A percentile compares a stretch with the other conserved stretches of the same genome.
Evolutionary conservation across 1,139 yeast genomes (phyloP).

Genomic region (Yamadazyma atmosphaerica): DNA sequence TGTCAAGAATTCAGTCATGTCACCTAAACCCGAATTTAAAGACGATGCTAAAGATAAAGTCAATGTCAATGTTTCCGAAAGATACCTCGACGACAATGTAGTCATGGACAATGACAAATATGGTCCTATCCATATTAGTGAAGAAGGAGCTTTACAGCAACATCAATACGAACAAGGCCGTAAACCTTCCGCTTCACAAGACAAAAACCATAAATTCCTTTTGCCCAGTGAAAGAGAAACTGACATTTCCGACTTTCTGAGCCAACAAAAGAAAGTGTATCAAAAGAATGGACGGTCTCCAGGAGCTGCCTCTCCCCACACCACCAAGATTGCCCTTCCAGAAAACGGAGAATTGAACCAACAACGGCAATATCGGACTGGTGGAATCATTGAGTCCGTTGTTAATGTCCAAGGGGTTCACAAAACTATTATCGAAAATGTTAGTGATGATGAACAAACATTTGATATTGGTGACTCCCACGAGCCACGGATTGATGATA

Average conservation of each 20-base stretch:
- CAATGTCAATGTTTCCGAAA: constrained; percentile 1
- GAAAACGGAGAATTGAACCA: constrained; percentile 31
- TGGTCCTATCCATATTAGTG: constrained; percentile 50
- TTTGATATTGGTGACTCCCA: constrained; percentile 9
- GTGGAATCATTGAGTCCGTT: constrained; percentile 83
- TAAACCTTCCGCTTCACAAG: background rate
- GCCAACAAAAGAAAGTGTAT: background rate
- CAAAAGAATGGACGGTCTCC: background rate
- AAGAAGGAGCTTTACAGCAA: constrained; percentile 49
- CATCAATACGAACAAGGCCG: constrained; percentile 16
- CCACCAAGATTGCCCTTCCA: constrained; percentile 14
- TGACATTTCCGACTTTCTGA: constrained; percentile 28
- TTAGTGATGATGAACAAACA: constrained; percentile 36
- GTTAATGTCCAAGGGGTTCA: constrained; percentile 82
- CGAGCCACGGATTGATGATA: constrained; percentile 1
- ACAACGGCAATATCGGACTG: constrained; percentile 48
- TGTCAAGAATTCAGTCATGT: constrained; percentile 23
- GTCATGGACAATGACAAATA: constrained; percentile 18
- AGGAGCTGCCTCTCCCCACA: background rate
- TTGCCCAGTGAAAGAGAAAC: constrained; percentile 30
- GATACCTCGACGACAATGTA: constrained; percentile 3
- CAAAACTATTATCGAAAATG: constrained; percentile 79
- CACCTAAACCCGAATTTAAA: constrained; percentile 19
- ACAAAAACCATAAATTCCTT: constrained; percentile 18
- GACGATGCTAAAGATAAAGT: background rate